Conservation (phyloP, 805 yeast genomes). For the Candida saitoana region DNA sequence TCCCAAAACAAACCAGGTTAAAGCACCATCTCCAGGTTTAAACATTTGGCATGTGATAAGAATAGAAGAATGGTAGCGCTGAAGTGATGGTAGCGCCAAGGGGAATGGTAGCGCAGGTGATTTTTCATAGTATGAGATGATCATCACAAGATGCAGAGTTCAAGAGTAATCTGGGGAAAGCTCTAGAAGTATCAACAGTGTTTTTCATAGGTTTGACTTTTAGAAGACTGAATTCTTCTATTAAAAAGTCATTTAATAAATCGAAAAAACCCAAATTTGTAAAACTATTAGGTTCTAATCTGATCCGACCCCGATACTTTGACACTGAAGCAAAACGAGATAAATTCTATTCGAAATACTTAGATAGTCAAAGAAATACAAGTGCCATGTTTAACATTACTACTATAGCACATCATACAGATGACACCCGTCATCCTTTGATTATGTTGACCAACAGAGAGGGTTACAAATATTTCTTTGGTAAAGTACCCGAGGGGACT, state of each 20-base stretch:
- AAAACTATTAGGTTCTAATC: slow-evolving; percentile 2
- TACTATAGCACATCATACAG: slow-evolving; percentile 49
- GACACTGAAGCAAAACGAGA: background rate
- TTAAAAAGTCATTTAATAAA: slow-evolving; percentile 1
- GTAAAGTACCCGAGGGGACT: slow-evolving; percentile 80
- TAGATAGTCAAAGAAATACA: slow-evolving; percentile 14
- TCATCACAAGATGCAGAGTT: background rate
- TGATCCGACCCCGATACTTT: background rate
- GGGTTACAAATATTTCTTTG: slow-evolving; percentile 64
- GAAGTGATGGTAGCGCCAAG: background rate
- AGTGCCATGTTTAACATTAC: slow-evolving; percentile 46
- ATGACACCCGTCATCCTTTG: slow-evolving; percentile 56
- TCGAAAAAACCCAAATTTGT: background rate
- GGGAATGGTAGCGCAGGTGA: slow-evolving; percentile 1
- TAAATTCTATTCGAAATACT: slow-evolving; percentile 8
- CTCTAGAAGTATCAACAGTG: slow-evolving; percentile 8
- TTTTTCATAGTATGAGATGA: background rate
- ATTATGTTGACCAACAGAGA: slow-evolving; percentile 46
- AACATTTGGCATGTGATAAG: background rate
- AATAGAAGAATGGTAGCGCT: background rate
- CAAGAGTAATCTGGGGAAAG: no score
- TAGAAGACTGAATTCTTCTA: slow-evolving; percentile 9
- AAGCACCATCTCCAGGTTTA: background rate
- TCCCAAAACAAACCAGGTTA: no score
- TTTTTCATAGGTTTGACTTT: slow-evolving; percentile 1